Base-by-base conservation (phyloP, 2,329 filamentous ascomycete species). In the Exutisphaerella laricina region DNA sequence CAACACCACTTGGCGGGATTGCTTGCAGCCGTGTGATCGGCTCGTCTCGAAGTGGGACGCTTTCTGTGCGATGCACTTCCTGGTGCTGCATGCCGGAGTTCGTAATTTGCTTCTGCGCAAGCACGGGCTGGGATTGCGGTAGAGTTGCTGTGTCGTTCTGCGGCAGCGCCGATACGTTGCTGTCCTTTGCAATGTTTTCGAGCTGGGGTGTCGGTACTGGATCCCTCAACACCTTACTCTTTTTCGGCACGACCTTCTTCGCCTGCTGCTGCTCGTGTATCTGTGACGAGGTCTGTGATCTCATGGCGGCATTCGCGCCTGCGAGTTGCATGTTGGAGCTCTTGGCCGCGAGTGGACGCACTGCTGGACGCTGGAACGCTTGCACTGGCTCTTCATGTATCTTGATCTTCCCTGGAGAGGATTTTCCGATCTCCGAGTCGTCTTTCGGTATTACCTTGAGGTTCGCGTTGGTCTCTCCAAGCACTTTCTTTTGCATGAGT, bases 391-490 rank as follows among this genome's bases (percentile, higher is more conserved):
- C 68, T 44, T 67, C 45, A 8, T 50, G 32, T 17, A 46, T 51
- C 43, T 46, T 65, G 45, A 51, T 60, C 51, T 55, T 62, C 20
- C 60, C 58, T 13, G 61, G 60, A 25, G 66, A 66, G 29, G 67
- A 65, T 60, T 77, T 78, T 45, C 65, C 68, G 20, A 78, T 59
- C 39, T 68, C 69, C 26, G 70, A 70, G 56, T 84, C 80, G 62
- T 84, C 80, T 55, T 78, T 76, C 38, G 61, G 60, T 20, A 55
- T 58, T 39, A 62, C 31, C 38, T 51, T 57, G 20, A 51, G 31
- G 46, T 63, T 63, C 21, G 54, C 48, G 40, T 58, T 61, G 30
- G 50, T 50, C 42, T 63, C 60, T 23, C 55, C 60, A 21, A 63
- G 51, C n/a, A 60, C 50, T 54, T 75, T 81, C 49, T 54, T 54